Conservation (phyloP, 441 rosid species). For the Erysimum cheiri region DNA sequence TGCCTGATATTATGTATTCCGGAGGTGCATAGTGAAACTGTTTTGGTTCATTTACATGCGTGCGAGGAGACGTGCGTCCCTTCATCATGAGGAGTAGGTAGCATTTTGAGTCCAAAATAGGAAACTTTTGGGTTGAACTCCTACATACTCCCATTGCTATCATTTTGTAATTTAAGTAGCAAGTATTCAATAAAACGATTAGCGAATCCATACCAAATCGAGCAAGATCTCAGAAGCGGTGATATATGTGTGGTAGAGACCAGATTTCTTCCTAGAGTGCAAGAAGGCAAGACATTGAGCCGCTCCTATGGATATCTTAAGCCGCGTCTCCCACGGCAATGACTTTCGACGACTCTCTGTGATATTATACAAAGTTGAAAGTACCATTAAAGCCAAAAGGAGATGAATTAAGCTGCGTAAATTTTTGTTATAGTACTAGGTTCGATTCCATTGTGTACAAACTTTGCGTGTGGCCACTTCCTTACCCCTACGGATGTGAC, state of each 20-base stretch:
- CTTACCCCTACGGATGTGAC: conserved; percentile 5
- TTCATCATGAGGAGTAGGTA: too few relatives aligned
- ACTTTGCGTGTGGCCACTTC: neutral
- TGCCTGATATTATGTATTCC: neutral
- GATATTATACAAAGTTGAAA: neutral
- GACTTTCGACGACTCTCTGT: neutral
- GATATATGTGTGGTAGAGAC: neutral
- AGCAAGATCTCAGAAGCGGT: neutral
- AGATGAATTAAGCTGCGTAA: too few relatives aligned
- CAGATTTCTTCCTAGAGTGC: neutral
- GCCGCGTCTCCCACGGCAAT: conserved; percentile 2
- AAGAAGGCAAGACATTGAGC: conserved; percentile 4
- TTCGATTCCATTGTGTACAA: too few relatives aligned
- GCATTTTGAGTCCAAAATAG: neutral
- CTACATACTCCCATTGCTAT: neutral
- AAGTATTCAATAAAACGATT: neutral
- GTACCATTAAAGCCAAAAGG: neutral
- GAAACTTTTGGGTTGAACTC: conserved; percentile 1
- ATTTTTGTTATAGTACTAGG: too few relatives aligned
- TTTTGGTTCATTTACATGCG: too few relatives aligned
- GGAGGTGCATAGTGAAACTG: neutral
- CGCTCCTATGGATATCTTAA: neutral
- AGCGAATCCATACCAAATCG: neutral
- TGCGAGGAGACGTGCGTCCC: too few relatives aligned
- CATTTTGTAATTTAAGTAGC: neutral